Evolutionary conservation across 2,329 filamentous ascomycete species (phyloP), one percentile per base, ranked within the genome.

Genomic region (Aureobasidium leucospermi): DNA sequence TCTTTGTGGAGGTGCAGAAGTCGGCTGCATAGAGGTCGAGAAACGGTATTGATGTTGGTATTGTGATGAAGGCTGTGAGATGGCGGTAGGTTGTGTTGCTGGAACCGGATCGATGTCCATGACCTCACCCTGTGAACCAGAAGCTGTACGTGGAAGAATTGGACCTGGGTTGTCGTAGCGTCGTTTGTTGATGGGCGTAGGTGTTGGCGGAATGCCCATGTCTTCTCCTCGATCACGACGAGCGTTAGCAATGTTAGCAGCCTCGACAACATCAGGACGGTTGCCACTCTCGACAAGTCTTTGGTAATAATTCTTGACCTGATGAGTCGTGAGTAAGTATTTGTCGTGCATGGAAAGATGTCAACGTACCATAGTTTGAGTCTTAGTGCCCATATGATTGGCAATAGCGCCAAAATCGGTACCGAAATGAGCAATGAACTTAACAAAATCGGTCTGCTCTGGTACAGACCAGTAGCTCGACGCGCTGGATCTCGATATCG

Each of bases 401-500:
- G 89, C 87, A 72, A 93, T 93, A 4, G 82, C 83, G 51, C 77
- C 76, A 83, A 88, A 94, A 69, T 94, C 88, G 15, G 86, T 90
- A 60, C 89, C 89, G 74, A 90, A 93, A 58, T 89, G 82, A 53
- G 79, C 81, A 48, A 94, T 78, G 60, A 90, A 79, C 59, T 80
- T 81, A 38, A 86, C 85, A 71, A 94, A 94, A 67, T 92, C 89
- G 48, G 81, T 87, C 58, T 87, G 81, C 73, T 94, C 89, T 1
- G 87, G 87, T 23, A 93, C 89, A 67, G 89, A 93, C 89, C 89
- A 94, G 71, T 94, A 94, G 71, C 89, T 93, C 1, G 87, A 90
- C 13, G 71, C 67, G 43, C 66, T 66, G 31, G 67, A 64, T 47
- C 61, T 69, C 67, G 19, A 67, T 62, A 29, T 64, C 43, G 38